These are phyloP conservation scores for Amaranthus cruentus DNA, from an alignment of 148 eudicot species.

Conservation along the genomic window DNA sequence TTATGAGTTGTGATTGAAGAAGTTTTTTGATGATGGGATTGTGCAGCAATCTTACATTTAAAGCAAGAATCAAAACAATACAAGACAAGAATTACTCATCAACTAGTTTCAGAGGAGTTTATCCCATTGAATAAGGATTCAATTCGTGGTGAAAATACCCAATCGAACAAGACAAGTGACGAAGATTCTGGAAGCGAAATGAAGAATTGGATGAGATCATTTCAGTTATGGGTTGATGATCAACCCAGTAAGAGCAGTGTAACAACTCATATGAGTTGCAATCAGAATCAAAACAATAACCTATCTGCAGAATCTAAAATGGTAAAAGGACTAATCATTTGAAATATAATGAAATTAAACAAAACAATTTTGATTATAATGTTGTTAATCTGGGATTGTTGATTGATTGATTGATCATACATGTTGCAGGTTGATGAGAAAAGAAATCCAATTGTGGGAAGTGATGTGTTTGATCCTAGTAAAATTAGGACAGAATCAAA, in stretches of 20 bases:
- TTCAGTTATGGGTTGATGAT: constrained; percentile 61
- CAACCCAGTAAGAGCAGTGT: not conserved
- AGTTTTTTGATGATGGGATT: not conserved
- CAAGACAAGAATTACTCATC: constrained; percentile 33
- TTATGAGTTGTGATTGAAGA: not conserved
- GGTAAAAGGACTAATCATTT: constrained; percentile 22
- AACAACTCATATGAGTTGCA: not conserved
- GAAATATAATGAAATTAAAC: not conserved
- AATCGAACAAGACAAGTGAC: constrained; percentile 14
- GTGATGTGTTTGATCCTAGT: constrained; percentile 23
- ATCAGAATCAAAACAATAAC: constrained; percentile 13
- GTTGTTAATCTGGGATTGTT: constrained; percentile 12
- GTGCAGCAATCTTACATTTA: constrained; percentile 49
- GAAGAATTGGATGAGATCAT: constrained; percentile 80
- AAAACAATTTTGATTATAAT: not conserved
- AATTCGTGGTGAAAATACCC: constrained; percentile 27
- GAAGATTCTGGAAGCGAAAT: constrained; percentile 43
- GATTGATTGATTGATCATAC: constrained; percentile 1
- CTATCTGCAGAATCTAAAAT: constrained; percentile 25
- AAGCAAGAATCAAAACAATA: constrained; percentile 43
- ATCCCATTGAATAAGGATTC: constrained; percentile 50
- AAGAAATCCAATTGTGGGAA: constrained; percentile 10
- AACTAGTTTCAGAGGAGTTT: constrained; percentile 65
- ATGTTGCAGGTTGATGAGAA: constrained; percentile 30
- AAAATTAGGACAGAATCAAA: constrained; percentile 17